Base-by-base conservation (phyloP, 306 rosid genomes). In the Sophora flavescens region DNA sequence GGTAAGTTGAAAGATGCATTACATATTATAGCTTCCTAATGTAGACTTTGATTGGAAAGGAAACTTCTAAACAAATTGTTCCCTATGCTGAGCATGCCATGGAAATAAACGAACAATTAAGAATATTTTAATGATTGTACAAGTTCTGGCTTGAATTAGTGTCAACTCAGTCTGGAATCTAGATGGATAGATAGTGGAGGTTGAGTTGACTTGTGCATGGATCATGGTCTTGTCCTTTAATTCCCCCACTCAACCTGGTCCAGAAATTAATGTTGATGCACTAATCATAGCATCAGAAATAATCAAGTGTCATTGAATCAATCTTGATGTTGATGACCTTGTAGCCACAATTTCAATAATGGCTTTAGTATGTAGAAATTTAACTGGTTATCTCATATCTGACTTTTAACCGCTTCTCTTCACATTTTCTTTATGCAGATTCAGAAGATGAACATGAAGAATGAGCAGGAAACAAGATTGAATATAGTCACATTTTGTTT, bases 361-460 rank as follows among this genome's bases (percentile, higher is more conserved):
- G 54, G 35, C 57, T 52, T 74, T 51, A 35, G 44, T 13, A 45
- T 7, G 15, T 68, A 18, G 56, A 62, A 30, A 64, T 47, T 50
- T 22, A 51, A 47, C 71, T 62, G 57, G 33, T 56, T 63, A 13
- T 64, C 69, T 58, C 72, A 52, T 63, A 12, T 63, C 73, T 64
- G 75, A 52, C 51, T 41, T n/a, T n/a, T 58, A 78, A 70, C 8
- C 35, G 47, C 14, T 70, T 12, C 28, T 63, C 9, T 32, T 28
- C 10, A 2, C 75, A 35, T 63, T 67, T 75, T 72, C 51, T 53
- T 45, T 53, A 35, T 77, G 85, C 89, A 95, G 99, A 95, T 88
- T 90, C 97, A 32, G 99, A 94, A 86, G 93, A 82, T 30, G 91
- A 90, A 17, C 97, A 95, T 71, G 91, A 89, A 85, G 97, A 95